Base-by-base conservation (phyloP, 2,329 filamentous ascomycete species). In the Penicillium sp. region DNA sequence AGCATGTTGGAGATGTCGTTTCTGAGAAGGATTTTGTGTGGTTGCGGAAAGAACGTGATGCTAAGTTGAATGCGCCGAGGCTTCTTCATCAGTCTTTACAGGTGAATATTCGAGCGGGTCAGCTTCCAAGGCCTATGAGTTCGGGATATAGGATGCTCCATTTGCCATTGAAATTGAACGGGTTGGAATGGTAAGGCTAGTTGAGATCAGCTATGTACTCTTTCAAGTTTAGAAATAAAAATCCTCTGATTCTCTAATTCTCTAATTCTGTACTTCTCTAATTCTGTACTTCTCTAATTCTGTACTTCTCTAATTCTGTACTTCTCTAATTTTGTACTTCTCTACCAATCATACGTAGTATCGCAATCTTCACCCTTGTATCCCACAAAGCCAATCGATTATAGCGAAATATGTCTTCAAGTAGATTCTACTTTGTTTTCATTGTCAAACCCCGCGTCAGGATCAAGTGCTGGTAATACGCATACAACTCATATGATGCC, bases 51-150 rank as follows among this genome's bases (percentile, higher is more conserved):
- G 76, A 77, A 48, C 74, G 82, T 0, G 82, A 85, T 61, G 63
- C 63, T 1, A 63, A 52, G 1, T 62, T 84, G 35, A 71, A 70
- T 0, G 78, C 75, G 29, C 82, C 82, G 1, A 73, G 74, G 29
- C 63, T 84, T 55, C 63, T 84, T 5, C 80, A 83, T 61, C 79
- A 79, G 55, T 77, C 80, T 0, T 61, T 84, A 48, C 82, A 84
- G 65, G 62, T 84, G 9, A 84, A 84, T 56, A 80, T 84, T 26
- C 71, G 82, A 1, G 82, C 70, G 0, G 82, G 82, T 2, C 57
- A 67, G 5, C 60, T 83, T 16, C 82, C 81, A 3, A 48, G 29
- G 13, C 56, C 61, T 4, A 60, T 61, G n/a, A 55, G 63, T 14
- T 55, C 59, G 13, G 70, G 69, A 2, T 52, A 65, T 19, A 58